Evolutionary conservation across 2,329 filamentous ascomycete genomes (phyloP).

Genomic region (Aspergillus ruber): DNA sequence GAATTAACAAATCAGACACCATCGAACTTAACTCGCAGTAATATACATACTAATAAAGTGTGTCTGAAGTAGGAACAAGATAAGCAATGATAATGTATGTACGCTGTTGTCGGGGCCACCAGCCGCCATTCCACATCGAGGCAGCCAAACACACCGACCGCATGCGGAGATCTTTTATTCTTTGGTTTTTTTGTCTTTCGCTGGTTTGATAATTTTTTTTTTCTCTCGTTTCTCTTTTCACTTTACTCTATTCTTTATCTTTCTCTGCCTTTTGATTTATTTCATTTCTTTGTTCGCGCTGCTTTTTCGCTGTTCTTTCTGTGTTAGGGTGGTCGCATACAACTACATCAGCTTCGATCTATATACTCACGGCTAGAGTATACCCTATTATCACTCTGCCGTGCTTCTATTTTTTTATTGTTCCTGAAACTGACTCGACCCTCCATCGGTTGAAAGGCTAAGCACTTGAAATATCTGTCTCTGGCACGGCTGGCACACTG

Average conservation of each 20-base stretch:
- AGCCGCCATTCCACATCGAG: constrained; percentile 8
- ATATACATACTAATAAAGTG: too few species aligned
- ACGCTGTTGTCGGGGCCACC: constrained; percentile 14
- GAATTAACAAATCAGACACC: too few species aligned
- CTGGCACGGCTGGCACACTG: too few species aligned
- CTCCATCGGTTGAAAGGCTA: too few species aligned
- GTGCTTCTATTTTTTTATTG: too few species aligned
- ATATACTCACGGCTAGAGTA: too few species aligned
- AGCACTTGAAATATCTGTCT: too few species aligned
- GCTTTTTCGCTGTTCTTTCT: constrained; percentile 2
- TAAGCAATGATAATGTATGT: not conserved
- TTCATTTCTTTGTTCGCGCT: not conserved
- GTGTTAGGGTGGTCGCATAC: not conserved
- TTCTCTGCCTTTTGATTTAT: not conserved
- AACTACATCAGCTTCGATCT: too few species aligned
- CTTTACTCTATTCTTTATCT: constrained; percentile 1
- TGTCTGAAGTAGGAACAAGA: not conserved
- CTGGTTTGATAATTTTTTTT: constrained; percentile 4
- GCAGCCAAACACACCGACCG: constrained; percentile 2
- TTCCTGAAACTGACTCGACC: too few species aligned
- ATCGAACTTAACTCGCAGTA: too few species aligned
- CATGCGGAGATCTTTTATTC: not conserved
- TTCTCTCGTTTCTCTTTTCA: constrained; percentile 2
- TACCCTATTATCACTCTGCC: too few species aligned
- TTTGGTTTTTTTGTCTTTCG: not conserved